Base-by-base conservation (phyloP, 129 eudicot species). In the Oenanthe sinensis region DNA sequence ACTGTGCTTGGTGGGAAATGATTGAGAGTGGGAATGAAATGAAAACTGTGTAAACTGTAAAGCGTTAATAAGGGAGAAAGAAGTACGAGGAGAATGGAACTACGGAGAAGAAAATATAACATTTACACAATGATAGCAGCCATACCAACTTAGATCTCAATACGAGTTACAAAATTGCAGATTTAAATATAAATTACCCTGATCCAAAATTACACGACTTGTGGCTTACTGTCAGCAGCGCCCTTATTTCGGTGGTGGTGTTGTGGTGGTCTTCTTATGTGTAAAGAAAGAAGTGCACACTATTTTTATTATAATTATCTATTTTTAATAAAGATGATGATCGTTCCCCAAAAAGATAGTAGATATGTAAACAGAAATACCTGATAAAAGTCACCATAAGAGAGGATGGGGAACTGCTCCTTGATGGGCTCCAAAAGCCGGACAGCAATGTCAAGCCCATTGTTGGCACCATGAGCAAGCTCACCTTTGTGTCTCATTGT, bases 391-490 rank as follows among this genome's bases (percentile, higher is more conserved):
- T 95, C 97, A 60, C 78, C 99, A 76, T 80, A 89, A 15, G 97
- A 90, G 74, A 95, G 68, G 60, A 77, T 80, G 55, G 92, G 94
- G 81, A 95, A 87, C 78, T 95, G 88, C 82, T 88, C 92, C 83
- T 84, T 92, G 79, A 95, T 77, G 47, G 99, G 99, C 85, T 95
- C 97, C 89, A 95, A 81, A 78, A 95, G 86, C 65, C 85, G 86
- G 11, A 90, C 44, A 46, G 93, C 99, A 75, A 82, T 86, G 68
- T 86, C 87, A 87, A 92, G 83, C 1, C 99, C 99, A 28, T 71
- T 88, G 86, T 92, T 95, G 78, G 99, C 89, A 45, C 71, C 91
- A 79, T 95, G 99, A 33, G 54, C 79, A 74, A 67, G 96, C 84
- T 95, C 99, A 1, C 52, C 87, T 88, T 92, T 88, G 72, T 42